Base-by-base conservation (phyloP, 768 basidiomycete species). In the Leccinum boreale region DNA sequence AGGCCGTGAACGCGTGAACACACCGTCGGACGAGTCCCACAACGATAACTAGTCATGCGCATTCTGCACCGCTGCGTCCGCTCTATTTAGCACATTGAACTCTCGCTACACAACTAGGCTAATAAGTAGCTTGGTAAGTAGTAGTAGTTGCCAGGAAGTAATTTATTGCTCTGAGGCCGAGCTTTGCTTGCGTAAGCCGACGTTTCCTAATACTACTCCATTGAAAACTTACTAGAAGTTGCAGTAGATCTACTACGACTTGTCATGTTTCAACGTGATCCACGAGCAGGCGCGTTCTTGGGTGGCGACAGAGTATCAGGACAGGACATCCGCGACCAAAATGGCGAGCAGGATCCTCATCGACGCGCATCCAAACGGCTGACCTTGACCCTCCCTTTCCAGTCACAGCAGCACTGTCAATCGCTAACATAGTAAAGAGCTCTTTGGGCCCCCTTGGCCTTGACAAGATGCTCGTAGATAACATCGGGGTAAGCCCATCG, bases 391-490 rank as follows among this genome's bases (percentile, higher is more conserved):
- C 21, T 17, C 42, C 17, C 42, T 19, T 44, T 44, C 52, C 73
- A 97, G 96, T 98, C 66, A 84, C 93, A 67, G 97, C 96, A 47
- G 96, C 95, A 48, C 88, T 92, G 69, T 88, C 96, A 6, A 97
- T 99, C 68, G 94, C 97, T 58, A 99, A 99, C 75, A 89, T 98
- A 66, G 86, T 99, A 42, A 97, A 95, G 82, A 96, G 91, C 67
- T 96, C 93, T 26, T 70, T 99, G 55, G 97, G 97, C 5, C 97
- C 97, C 9, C 80, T 98, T 54, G 96, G 96, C 36, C 85, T 94
- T 9, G 94, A 96, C 70, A 94, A 96, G 76, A 94, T 98, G 96
- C 81, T 97, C 56, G 94, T 98, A 15, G 95, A 98, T 74, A 95
- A 96, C 76, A 94, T 98, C 63, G 95, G 94, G 64, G 94, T 95